Evolutionary conservation across 345 rosid species (phyloP).

Genomic region (Melastoma malabathricum): DNA sequence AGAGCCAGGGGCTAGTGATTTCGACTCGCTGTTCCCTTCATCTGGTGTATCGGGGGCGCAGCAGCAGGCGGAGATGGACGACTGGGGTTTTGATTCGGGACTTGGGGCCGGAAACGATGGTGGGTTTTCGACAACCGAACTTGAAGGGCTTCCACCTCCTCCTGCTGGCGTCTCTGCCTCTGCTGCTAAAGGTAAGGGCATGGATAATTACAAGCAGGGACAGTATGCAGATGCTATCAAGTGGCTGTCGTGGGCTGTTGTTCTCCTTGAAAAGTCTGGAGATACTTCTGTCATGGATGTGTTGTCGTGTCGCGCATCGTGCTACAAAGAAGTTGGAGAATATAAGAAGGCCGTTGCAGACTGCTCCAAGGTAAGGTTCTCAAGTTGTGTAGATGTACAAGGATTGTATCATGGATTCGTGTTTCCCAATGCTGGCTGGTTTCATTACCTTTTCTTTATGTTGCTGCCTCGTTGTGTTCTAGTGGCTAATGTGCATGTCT

Average conservation of each 20-base stretch:
- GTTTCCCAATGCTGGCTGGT: no score
- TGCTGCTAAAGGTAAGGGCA: conserved; percentile 73
- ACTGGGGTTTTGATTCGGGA: conserved; percentile 73
- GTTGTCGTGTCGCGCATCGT: conserved; percentile 80
- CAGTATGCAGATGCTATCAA: conserved; percentile 96
- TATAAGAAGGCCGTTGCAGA: conserved; percentile 97
- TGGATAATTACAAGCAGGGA: conserved; percentile 79
- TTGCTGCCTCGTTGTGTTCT: no score
- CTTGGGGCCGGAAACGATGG: conserved; percentile 49
- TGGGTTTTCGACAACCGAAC: conserved; percentile 59
- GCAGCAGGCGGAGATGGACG: conserved; percentile 41
- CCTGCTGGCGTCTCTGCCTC: conserved; percentile 73
- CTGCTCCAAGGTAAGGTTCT: conserved; percentile 61
- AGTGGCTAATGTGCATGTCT: no score
- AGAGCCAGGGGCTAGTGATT: conserved; percentile 36
- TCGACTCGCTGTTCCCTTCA: conserved; percentile 44
- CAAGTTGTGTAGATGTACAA: neutral
- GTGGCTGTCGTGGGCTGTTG: conserved; percentile 96
- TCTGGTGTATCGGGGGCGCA: conserved; percentile 28
- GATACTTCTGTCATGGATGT: conserved; percentile 49
- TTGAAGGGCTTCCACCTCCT: conserved; percentile 95
- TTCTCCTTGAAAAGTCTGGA: conserved; percentile 66
- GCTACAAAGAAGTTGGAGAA: conserved; percentile 98
- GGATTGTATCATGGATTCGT: no score
- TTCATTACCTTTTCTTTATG: no score